A percentile compares a stretch with the other conserved stretches of the same genome.
Conservation (phyloP, 2,329 filamentous ascomycete genomes). For the Epichloe brachyelytri region DNA sequence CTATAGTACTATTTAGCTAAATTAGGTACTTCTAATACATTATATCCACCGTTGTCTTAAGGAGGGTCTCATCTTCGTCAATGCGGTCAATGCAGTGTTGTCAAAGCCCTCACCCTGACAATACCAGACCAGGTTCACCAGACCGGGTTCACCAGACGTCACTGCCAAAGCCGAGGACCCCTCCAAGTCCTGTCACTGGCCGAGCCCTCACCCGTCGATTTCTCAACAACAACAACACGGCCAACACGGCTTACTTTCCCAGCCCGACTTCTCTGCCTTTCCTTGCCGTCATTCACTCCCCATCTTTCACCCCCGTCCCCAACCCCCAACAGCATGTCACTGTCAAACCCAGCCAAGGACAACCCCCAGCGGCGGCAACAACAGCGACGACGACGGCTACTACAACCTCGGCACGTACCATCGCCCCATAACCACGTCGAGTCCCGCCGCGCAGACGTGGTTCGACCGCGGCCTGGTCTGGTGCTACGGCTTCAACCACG, state of each 20-base stretch:
- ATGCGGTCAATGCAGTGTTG: too few relatives aligned
- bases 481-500: slow-evolving; percentile 66
- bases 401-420: slow-evolving; percentile 50
- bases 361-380: slow-evolving; percentile 4
- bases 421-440: slow-evolving; percentile 41
- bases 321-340: background rate
- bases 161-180: background rate
- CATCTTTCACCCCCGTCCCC: background rate
- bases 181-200: too few relatives aligned
- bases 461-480: slow-evolving; percentile 62
- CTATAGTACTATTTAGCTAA: too few relatives aligned
- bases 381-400: slow-evolving; percentile 26
- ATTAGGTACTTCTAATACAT: too few relatives aligned
- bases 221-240: background rate
- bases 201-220: background rate
- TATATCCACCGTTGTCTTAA: too few relatives aligned
- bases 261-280: background rate
- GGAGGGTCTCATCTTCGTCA: too few relatives aligned
- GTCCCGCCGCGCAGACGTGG: slow-evolving; percentile 45
- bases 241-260: background rate
- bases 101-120: too few relatives aligned
- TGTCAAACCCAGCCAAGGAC: background rate
- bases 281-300: background rate
- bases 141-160: background rate
- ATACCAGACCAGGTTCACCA: too few relatives aligned